A percentile compares a stretch with the other conserved stretches of the same genome.
These are phyloP conservation scores for Asterella californica DNA, from an alignment of 225 moss, liverwort and hornwort genomes.

Conservation along the genomic window DNA sequence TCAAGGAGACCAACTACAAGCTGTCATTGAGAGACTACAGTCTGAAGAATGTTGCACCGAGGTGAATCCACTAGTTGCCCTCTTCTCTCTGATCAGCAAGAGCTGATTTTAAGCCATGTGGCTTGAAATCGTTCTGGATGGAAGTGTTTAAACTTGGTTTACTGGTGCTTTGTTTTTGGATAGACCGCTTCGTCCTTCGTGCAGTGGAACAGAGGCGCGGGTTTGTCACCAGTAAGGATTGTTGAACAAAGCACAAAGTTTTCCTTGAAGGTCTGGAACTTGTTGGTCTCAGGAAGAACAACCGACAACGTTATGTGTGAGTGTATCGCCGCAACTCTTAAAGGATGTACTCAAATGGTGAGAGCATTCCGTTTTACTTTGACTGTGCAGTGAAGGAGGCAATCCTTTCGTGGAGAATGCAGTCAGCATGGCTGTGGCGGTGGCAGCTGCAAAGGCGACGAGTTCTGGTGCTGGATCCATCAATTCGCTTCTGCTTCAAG, in stretches of 20 bases:
- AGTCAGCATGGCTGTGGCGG: constrained; percentile 76
- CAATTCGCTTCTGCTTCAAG: constrained; percentile 60
- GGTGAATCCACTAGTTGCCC: constrained; percentile 31
- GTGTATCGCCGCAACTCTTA: constrained; percentile 39
- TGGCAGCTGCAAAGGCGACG: constrained; percentile 66
- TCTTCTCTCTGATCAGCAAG: neutral
- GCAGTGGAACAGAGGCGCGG: neutral
- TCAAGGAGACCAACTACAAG: constrained; percentile 82
- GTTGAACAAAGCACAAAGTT: neutral
- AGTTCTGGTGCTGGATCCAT: constrained; percentile 48
- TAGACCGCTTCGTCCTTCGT: neutral
- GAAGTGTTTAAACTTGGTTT: neutral
- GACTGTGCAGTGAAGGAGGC: constrained; percentile 98
- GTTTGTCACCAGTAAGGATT: neutral
- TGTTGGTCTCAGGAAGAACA: neutral
- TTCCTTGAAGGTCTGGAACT: neutral
- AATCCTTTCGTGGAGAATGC: constrained; percentile 95
- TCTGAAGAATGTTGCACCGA: constrained; percentile 62
- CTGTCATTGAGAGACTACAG: constrained; percentile 74
- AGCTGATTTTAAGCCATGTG: neutral
- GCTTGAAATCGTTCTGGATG: neutral
- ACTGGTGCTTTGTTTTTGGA: neutral
- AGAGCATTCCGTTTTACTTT: constrained; percentile 59
- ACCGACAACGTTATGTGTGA: constrained; percentile 18
- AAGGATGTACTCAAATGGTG: constrained; percentile 49